Evolutionary conservation across 1,139 yeast genomes (phyloP).

Genomic region (Wickerhamiella pararugosa): DNA sequence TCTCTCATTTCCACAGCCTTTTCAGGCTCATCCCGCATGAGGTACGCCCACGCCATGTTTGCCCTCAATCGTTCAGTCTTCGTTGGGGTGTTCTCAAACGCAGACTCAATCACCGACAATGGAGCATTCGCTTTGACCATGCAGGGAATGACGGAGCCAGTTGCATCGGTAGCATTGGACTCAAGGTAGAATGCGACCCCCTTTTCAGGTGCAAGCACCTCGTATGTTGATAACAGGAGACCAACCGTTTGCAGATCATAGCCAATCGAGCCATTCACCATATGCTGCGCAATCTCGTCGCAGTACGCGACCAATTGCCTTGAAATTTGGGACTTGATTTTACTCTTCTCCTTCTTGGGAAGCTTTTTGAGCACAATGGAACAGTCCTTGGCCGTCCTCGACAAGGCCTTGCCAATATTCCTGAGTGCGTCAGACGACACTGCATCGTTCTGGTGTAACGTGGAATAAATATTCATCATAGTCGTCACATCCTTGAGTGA

Average conservation of each 20-base stretch:
- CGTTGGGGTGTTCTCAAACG: conserved; percentile 31
- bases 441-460: conserved; percentile 5
- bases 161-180: not conserved
- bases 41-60: conserved; percentile 46
- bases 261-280: conserved; percentile 4
- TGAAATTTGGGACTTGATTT: conserved; percentile 3
- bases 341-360: conserved; percentile 6
- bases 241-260: conserved; percentile 4
- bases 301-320: conserved; percentile 5
- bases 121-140: conserved; percentile 31
- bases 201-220: conserved; percentile 13
- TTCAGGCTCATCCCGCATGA: conserved; percentile 35
- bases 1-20: conserved; percentile 31
- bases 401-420: conserved; percentile 9
- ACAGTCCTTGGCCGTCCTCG: conserved; percentile 14
- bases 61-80: conserved; percentile 30
- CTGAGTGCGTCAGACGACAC: conserved; percentile 5
- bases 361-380: conserved; percentile 9
- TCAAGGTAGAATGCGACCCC: conserved; percentile 11
- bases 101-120: conserved; percentile 42
- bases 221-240: conserved; percentile 11
- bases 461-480: conserved; percentile 12
- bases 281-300: conserved; percentile 9
- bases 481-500: conserved; percentile 13
- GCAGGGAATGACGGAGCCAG: conserved; percentile 14